Evolutionary conservation across 371 early-diverging fungal species (phyloP), one percentile per base, ranked within the genome.

Genomic region (Blakeslea trispora): DNA sequence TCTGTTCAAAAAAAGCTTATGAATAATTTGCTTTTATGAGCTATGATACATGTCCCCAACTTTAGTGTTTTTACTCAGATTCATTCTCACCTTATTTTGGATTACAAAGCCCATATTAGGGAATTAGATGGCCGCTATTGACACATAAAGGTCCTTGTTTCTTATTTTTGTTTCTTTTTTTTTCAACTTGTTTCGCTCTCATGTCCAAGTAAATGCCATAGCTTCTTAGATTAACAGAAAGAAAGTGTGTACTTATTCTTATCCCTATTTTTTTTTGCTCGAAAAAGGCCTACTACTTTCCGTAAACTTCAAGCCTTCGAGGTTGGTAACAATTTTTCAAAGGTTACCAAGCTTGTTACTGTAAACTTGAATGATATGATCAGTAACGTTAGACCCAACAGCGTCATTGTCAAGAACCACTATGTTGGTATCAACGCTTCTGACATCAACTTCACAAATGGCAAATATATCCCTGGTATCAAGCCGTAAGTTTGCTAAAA

Each of bases 361-460:
- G 66, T 61, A 41, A 53, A 62, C 9, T 72, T 66, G 23, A 39
- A 59, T 1, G 70, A 70, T 8, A 55, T 75, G 24, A 15, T 60
- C 1, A 19, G 46, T 1, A 53, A 61, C 11, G 54, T 83, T 32
- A 61, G 63, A 40, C 74, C 77, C 15, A 55, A 63, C 22, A 61
- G 71, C 11, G 72, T 82, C 15, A 57, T 82, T 40, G 71, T 81
- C 40, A 71, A 75, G 65, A 68, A 68, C 49, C 45, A 60, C 39
- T 71, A 81, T 53, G 64, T 79, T n/a, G 86, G 81, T 54, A 76
- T 83, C 65, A 83, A 85, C 50, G 86, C 86, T 28, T 71, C 74
- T 7, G 86, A 85, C 61, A 70, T 81, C 41, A 83, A 83, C 56
- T 85, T 64, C 50, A 78, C 84, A 45, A 79, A 82, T 18, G 86